phyloP scores from a whole-genome alignment of 2,329 filamentous ascomycete genomes.

The Helicocarpus griseus region DNA sequence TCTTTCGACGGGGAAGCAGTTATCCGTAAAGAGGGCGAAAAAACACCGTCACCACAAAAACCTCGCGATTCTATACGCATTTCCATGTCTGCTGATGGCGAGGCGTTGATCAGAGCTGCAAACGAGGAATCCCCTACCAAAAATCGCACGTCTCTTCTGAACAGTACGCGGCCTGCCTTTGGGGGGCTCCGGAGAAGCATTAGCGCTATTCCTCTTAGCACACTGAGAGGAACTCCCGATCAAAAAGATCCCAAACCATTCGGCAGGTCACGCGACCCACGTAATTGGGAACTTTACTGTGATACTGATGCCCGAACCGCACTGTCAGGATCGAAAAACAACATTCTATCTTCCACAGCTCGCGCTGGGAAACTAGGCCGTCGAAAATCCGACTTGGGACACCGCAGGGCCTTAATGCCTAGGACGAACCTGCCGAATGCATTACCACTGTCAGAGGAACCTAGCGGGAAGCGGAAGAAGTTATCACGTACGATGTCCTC shows the following conservation, averaged over 20 bases:
- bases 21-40: conserved; percentile 28
- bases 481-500: conserved; percentile 54
- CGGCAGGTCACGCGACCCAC: conserved; percentile 74
- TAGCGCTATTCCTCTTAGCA: conserved; percentile 54
- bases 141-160: conserved; percentile 40
- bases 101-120: conserved; percentile 70
- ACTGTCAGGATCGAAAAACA: conserved; percentile 68
- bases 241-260: conserved; percentile 41
- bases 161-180: conserved; percentile 38
- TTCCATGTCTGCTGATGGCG: conserved; percentile 77
- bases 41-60: conserved; percentile 32
- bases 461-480: conserved; percentile 50
- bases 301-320: conserved; percentile 71
- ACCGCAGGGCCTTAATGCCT: conserved; percentile 31
- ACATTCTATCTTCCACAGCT: conserved; percentile 60
- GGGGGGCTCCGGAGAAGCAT: conserved; percentile 58
- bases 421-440: conserved; percentile 39
- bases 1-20: conserved; percentile 33
- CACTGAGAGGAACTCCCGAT: conserved; percentile 41
- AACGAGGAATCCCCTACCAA: conserved; percentile 57
- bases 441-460: conserved; percentile 38
- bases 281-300: conserved; percentile 85
- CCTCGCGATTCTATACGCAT: conserved; percentile 54
- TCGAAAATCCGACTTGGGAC: conserved; percentile 53
- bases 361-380: conserved; percentile 54